Evolutionary conservation across 371 early-diverging fungal genomes (phyloP), one percentile per base, ranked within the genome.

Genomic region (Mycotypha africana): DNA sequence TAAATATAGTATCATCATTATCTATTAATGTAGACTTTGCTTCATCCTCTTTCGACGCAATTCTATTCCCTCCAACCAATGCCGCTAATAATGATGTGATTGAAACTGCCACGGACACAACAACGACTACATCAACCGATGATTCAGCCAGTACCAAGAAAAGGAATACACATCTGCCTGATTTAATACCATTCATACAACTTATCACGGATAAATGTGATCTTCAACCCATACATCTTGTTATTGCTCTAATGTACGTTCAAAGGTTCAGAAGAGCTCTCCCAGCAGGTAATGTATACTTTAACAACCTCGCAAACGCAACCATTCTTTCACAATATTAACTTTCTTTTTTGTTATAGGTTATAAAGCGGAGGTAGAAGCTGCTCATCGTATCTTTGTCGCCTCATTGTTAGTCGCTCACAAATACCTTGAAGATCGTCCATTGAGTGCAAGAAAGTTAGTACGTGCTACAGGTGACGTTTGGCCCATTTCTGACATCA

Each of bases 401-500:
- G 70, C 74, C 2, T 70, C 70, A 33, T 25, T 74, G 0, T 49
- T 74, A 32, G 58, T 74, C 2, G 74, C 74, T 8, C 67, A 66
- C 44, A 74, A 74, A 54, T 74, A 57, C 31, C 63, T 54, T 36
- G 74, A 74, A 41, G 74, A 74, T 38, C 51, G 65, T 20, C 65
- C 56, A 35, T 26, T 74, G 16, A 65, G 70, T n/a, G 65, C 70
- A 14, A 60, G 57, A 41, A 60, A 70, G 32, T 56, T 74, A 4
- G 70, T 74, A 0, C 65, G 59, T 47, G 74, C 70, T 15, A 65
- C 74, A 0, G 74, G 74, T 11, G 70, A 74, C 45, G 70, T 74
- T 9, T 74, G 74, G 74, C 60, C 74, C 17, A 67, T 70, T 46
- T 70, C 67, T 45, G 74, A 74, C 45, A 74, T 70, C 30, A 67